phyloP scores from a whole-genome alignment of 139 green algal genomes.

The Pleodorina starrii region DNA sequence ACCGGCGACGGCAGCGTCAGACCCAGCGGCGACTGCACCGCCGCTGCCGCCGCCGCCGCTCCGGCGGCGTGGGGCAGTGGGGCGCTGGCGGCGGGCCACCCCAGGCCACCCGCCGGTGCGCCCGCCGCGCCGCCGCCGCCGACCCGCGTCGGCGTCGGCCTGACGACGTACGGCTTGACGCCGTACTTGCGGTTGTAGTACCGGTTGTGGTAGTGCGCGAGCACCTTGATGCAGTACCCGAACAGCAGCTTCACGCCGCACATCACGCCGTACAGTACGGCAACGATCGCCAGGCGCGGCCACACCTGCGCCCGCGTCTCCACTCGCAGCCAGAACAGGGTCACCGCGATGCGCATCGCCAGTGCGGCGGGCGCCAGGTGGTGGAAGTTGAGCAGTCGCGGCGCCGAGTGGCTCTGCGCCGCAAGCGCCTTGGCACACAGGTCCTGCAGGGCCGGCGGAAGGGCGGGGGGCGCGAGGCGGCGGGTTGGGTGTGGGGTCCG shows the following conservation, averaged over 20 bases:
- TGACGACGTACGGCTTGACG: constrained; percentile 2
- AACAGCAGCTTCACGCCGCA: constrained; percentile 34
- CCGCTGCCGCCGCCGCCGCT: too few relatives aligned
- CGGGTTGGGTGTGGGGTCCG: neutral
- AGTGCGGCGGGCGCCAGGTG: constrained; percentile 81
- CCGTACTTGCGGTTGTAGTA: constrained; percentile 42
- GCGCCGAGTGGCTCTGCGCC: constrained; percentile 75
- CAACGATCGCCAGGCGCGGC: neutral
- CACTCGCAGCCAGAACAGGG: constrained; percentile 64
- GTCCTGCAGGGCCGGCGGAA: constrained; percentile 60
- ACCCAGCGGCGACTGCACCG: too few relatives aligned
- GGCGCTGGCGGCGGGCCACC: neutral
- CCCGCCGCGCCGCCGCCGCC: neutral
- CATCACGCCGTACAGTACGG: neutral
- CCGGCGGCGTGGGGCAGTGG: neutral
- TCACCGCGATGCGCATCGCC: constrained; percentile 71
- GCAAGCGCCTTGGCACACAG: constrained; percentile 74
- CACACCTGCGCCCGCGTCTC: constrained; percentile 41
- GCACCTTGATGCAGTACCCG: constrained; percentile 38
- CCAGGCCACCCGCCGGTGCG: neutral
- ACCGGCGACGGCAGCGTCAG: neutral
- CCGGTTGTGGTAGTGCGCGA: neutral
- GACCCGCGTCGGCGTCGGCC: neutral
- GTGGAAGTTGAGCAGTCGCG: constrained; percentile 80
- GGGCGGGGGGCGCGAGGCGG: neutral